phyloP scores from a whole-genome alignment of 2,329 filamentous ascomycete species.

The Fusarium sacchari region DNA sequence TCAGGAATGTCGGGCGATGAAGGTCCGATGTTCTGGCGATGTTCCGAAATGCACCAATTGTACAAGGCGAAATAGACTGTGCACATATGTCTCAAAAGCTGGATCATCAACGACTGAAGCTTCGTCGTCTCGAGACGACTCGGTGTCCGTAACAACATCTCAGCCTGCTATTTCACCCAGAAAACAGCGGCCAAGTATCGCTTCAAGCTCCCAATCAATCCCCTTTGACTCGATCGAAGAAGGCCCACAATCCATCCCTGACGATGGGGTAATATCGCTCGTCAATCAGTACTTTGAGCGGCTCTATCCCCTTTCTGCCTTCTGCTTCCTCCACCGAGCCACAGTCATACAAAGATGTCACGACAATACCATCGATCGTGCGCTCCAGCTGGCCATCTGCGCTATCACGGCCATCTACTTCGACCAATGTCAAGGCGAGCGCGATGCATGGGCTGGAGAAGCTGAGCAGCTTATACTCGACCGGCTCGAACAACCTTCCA shows the following conservation, averaged over 20 bases:
- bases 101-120: slow-evolving; percentile 4
- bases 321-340: slow-evolving; percentile 40
- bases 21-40: slow-evolving; percentile 44
- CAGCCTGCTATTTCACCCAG: slow-evolving; percentile 20
- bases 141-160: neutral
- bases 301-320: slow-evolving; percentile 38
- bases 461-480: slow-evolving; percentile 41
- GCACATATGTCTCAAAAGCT: slow-evolving; percentile 35
- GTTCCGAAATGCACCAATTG: slow-evolving; percentile 41
- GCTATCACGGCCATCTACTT: slow-evolving; percentile 42
- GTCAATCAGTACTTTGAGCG: slow-evolving; percentile 40
- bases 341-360: slow-evolving; percentile 42
- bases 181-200: slow-evolving; percentile 11
- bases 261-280: slow-evolving; percentile 32
- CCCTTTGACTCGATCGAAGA: neutral
- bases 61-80: slow-evolving; percentile 38
- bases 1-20: slow-evolving; percentile 41
- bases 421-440: slow-evolving; percentile 20
- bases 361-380: slow-evolving; percentile 40
- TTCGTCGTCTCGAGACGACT: slow-evolving; percentile 23
- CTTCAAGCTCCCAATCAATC: slow-evolving; percentile 25
- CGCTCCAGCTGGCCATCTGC: slow-evolving; percentile 39
- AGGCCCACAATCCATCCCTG: neutral
- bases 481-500: slow-evolving; percentile 40
- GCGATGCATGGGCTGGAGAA: slow-evolving; percentile 37